Base-by-base conservation (phyloP, 140 eudicot genomes). In the Flaveria floridana region DNA sequence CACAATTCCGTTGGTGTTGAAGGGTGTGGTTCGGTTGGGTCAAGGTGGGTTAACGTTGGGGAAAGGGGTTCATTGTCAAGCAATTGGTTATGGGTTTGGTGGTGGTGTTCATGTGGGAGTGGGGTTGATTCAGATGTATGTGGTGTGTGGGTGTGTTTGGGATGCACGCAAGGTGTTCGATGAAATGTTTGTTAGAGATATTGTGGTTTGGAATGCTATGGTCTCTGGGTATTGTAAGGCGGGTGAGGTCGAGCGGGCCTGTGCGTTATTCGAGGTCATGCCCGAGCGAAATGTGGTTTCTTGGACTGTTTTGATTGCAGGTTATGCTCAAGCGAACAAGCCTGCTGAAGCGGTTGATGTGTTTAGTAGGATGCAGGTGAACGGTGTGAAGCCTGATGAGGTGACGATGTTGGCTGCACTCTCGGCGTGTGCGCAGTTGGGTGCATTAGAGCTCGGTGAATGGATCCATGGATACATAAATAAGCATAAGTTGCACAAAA, bases 81-180 rank as follows among this genome's bases (percentile, higher is more conserved):
- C 77, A 2, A 28, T 85, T 37, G 0, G 65, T 28, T 6, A 18
- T 64, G 92, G 92, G 23, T 85, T 82, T 14, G 76, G 65, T 30
- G 7, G 6, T 7, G 57, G 82, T 34, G 82, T 67, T 75, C 21
- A 82, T 63, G 87, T 82, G 7, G 79, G 79, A 11, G 74, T 78
- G 3, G 83, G 67, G 50, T 67, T 87, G 41, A 58, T 87, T 53
- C 80, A 68, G 37, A 74, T 82, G 89, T 87, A 87, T 14, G 46
- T 52, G 0, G 12, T 23, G 39, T 65, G 82, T 52, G 87, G 84
- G 70, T 25, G 55, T 14, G 83, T 85, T 55, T 68, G 5, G 7
- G 81, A 82, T 75, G 92, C 87, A 0, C 75, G 86, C 26, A 74
- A 82, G 79, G 83, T 87, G 87, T 87, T 85, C 9, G 92, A 87